phyloP scores from a whole-genome alignment of 78 protist genomes.

The Acrasis kona region DNA sequence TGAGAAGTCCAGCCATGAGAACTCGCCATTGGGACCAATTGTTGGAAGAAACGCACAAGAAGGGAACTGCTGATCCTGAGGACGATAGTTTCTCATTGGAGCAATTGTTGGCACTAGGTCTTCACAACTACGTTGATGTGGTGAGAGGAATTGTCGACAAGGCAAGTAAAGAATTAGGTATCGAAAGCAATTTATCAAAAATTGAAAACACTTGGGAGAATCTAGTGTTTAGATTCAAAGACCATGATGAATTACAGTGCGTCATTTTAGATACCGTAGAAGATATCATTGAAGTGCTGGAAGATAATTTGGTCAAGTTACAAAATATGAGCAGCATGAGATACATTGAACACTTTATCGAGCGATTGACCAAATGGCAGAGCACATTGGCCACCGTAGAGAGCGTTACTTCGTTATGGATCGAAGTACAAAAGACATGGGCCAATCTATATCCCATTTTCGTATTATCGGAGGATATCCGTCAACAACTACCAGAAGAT shows the following conservation, averaged over 20 bases:
- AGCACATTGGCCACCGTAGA: constrained; percentile 45
- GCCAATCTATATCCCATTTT: constrained; percentile 64
- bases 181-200: constrained; percentile 31
- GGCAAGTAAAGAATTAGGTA: constrained; percentile 42
- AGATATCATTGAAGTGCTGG: constrained; percentile 43
- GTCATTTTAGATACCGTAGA: constrained; percentile 20
- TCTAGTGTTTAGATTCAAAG: constrained; percentile 17
- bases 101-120: constrained; percentile 51
- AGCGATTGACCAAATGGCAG: constrained; percentile 54
- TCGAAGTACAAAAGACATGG: constrained; percentile 78
- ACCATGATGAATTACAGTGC: constrained; percentile 11
- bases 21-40: constrained; percentile 84
- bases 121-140: constrained; percentile 55
- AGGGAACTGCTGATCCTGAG: constrained; percentile 25
- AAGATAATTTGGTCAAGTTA: constrained; percentile 22
- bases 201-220: constrained; percentile 20
- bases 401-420: constrained; percentile 48
- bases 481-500: constrained; percentile 61
- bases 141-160: constrained; percentile 42
- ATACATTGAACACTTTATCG: constrained; percentile 33
- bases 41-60: not conserved
- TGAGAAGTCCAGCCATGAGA: constrained; percentile 64
- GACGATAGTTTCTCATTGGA: constrained; percentile 37
- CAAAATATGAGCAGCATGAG: constrained; percentile 28
- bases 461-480: constrained; percentile 73